These are phyloP conservation scores for Porphyrellus cyaneotinctus DNA, from an alignment of 768 basidiomycete genomes.

Conservation along the genomic window DNA sequence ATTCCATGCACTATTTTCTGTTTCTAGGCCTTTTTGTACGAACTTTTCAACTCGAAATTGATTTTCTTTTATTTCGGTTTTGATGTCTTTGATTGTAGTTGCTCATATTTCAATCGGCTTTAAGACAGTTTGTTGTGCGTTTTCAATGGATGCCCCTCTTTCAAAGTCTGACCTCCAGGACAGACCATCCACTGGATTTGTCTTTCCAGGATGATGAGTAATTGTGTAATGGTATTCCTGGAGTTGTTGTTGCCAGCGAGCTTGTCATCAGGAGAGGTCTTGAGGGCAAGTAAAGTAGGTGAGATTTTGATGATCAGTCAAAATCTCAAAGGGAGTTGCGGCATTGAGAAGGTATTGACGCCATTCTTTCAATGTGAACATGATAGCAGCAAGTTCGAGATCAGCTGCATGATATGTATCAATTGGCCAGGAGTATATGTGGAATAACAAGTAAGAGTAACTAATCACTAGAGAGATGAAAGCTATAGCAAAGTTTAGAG, in stretches of 20 bases:
- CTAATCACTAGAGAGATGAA: no score
- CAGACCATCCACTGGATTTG: not conserved
- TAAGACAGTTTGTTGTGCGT: constrained; percentile 2
- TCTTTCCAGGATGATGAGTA: not conserved
- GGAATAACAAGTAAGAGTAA: no score
- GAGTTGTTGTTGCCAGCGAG: not conserved
- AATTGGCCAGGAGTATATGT: no score
- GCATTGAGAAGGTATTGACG: not conserved
- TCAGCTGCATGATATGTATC: no score
- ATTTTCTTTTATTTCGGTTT: no score
- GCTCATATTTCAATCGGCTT: no score
- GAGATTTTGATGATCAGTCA: not conserved
- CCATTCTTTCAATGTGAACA: not conserved
- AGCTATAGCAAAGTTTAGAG: no score
- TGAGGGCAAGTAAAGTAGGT: not conserved
- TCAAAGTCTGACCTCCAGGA: not conserved
- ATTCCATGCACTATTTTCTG: not conserved
- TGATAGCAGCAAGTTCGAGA: no score
- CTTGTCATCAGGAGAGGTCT: constrained; percentile 1
- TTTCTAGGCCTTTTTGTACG: no score
- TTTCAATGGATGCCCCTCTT: not conserved
- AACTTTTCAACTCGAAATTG: no score
- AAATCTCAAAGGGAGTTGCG: not conserved
- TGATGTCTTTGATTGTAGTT: not conserved
- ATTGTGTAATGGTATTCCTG: not conserved